Evolutionary conservation across 139 green algal genomes (phyloP), one percentile per base, ranked within the genome.

Genomic region (Chlamydomonas asymmetrica): DNA sequence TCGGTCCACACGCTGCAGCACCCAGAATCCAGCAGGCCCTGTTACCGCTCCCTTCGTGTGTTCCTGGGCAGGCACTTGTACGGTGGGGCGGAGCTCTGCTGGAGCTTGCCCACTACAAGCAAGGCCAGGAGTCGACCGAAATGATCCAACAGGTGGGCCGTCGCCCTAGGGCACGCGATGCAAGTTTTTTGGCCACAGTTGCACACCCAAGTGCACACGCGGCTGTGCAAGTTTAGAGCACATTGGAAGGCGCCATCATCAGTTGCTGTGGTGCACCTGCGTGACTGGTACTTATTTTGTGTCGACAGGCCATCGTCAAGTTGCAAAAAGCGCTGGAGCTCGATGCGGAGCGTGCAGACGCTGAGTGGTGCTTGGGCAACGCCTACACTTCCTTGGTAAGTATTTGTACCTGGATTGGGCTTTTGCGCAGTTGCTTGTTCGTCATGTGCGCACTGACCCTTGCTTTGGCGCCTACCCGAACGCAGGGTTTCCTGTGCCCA

Each of bases 351-450:
- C 86, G 86, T 22, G 84, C 94, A 63, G 93, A 99, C 71, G 90
- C 96, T 13, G 84, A 97, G 45, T 99, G 96, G 96, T 98, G 96
- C 83, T 81, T 99, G 35, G 95, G 95, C 27, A 98, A 99, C 74
- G 95, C 95, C 6, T 96, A 95, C 87, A 98, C 95, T 8, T 88
- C 84, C 4, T 73, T 89, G 81, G 86, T 88, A 49, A 25, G 81
- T 69, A 25, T 25, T 18, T 16, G 40, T 38, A 8, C 22, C 2
- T 62, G 62, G 31, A 2, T 25, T 6, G 37, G 31, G 48, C 64
- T 31, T 59, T 43, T 45, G 8, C 10, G 64, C 4, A n/a, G 65
- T 35, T 71, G 32, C 40, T 62, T 6, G 18, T 67, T 23, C 25
- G 29, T 72, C 45, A 16, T 52, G 45, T 25, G 16, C 45, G 16